phyloP scores from a whole-genome alignment of 2,329 filamentous ascomycete genomes.

The Xylogone sp. region DNA sequence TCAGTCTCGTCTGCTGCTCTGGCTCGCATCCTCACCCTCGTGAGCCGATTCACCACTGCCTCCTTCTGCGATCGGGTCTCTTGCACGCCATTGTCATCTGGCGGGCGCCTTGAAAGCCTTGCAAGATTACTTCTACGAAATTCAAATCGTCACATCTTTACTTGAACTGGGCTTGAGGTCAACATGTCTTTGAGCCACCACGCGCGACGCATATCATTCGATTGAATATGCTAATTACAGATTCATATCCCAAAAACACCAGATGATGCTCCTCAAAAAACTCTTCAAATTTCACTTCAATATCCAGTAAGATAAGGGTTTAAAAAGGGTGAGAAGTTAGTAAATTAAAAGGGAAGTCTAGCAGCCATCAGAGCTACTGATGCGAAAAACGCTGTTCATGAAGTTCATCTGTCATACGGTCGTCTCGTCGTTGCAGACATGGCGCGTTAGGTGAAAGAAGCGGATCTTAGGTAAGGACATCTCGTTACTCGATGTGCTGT shows the following conservation, averaged over 20 bases:
- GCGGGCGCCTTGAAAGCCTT: too few relatives aligned
- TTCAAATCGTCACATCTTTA: too few relatives aligned
- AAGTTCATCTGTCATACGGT: constrained; percentile 10
- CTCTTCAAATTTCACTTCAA: constrained; percentile 9
- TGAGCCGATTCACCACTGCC: too few relatives aligned
- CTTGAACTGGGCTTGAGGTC: too few relatives aligned
- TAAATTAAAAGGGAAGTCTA: constrained; percentile 11
- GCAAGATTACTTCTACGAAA: too few relatives aligned
- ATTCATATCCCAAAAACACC: constrained; percentile 18
- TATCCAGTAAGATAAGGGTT: constrained; percentile 5
- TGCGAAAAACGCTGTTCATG: constrained; percentile 17
- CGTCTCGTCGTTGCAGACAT: constrained; percentile 23
- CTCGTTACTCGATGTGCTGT: neutral
- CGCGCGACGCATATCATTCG: neutral
- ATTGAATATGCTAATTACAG: constrained; percentile 23
- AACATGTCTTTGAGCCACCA: too few relatives aligned
- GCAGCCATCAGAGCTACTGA: constrained; percentile 11
- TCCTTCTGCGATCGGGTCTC: too few relatives aligned
- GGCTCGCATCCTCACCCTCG: too few relatives aligned
- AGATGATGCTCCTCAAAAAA: constrained; percentile 16
- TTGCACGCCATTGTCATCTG: too few relatives aligned
- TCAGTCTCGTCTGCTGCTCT: too few relatives aligned
- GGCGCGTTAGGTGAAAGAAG: constrained; percentile 13
- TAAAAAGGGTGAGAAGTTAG: constrained; percentile 2
- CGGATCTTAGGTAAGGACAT: constrained; percentile 17